These are phyloP conservation scores for Echinochloa phyllopogon DNA, from an alignment of 176 grass and related monocot species.

Conservation along the genomic window DNA sequence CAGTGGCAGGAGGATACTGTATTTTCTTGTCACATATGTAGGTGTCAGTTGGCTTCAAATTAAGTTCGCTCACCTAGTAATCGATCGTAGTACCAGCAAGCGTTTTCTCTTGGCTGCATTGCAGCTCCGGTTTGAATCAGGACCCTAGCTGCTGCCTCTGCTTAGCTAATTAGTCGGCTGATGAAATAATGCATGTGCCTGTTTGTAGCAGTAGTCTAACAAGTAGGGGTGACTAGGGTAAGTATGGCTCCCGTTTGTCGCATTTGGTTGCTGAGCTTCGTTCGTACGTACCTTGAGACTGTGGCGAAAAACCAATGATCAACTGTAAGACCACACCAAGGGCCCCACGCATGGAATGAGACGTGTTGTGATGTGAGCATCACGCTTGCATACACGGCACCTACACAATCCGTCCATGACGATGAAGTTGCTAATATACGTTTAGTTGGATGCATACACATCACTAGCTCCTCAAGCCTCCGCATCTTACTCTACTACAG, in stretches of 20 bases:
- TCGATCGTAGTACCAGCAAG: too few species aligned
- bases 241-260: not conserved
- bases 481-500: not conserved
- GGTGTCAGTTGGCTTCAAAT: too few species aligned
- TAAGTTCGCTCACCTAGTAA: too few species aligned
- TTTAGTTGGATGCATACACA: not conserved
- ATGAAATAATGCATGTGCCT: not conserved
- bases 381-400: not conserved
- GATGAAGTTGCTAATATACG: not conserved
- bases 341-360: not conserved
- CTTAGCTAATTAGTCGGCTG: not conserved
- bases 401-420: not conserved
- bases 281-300: conserved; percentile 5
- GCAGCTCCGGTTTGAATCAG: too few species aligned
- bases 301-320: not conserved
- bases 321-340: not conserved
- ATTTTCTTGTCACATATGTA: too few species aligned
- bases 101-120: too few species aligned
- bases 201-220: not conserved
- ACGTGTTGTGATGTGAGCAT: not conserved
- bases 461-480: not conserved
- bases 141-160: not conserved
- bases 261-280: conserved; percentile 26
- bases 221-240: not conserved
- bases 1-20: too few species aligned